Base-by-base conservation (phyloP, 768 basidiomycete species). In the Lentinula edodes region DNA sequence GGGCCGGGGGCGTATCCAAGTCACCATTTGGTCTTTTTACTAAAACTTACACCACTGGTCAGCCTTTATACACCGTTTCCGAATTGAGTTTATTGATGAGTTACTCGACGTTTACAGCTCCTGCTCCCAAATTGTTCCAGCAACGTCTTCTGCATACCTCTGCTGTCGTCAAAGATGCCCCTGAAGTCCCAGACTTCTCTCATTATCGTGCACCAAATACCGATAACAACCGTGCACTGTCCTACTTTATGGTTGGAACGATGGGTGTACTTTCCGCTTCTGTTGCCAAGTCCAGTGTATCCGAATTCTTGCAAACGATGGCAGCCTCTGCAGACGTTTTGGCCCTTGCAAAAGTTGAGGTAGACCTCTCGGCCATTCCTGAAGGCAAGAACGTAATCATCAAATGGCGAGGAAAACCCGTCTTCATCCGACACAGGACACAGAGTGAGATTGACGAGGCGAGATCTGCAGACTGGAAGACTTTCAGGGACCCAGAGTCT, bases 401-500 rank as follows among this genome's bases (percentile, higher is more conserved):
- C 79, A 95, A 98, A 81, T 99, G 97, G 97, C 91, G 97, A 71
- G 97, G 97, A 74, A 99, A 99, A 83, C 97, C 97, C 66, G 97
- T 99, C 59, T 98, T 98, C 82, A 94, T 99, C 74, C 87, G 97
- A 66, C 97, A 99, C 81, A 87, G 97, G 70, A 99, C 97, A 13
- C 69, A 81, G 61, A 83, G 80, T 60, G 97, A 99, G 80, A 91
- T 99, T 68, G 85, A 92, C 64, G 97, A 99, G 78, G 97, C 97
- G 55, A 88, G 91, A 75, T 69, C 74, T 42, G 78, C 83, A 61
- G 87, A 96, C 75, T 89, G 95, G 89, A 93, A 95, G 81, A 64
- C 76, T 34, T 81, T 99, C 63, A 84, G 97, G 63, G 97, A 99
- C 71, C 97, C 97, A 60, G 85, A 99, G 80, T 75, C 84, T 53